Base-by-base conservation (phyloP, 179 eudicot genomes). In the Silene noctiflora region DNA sequence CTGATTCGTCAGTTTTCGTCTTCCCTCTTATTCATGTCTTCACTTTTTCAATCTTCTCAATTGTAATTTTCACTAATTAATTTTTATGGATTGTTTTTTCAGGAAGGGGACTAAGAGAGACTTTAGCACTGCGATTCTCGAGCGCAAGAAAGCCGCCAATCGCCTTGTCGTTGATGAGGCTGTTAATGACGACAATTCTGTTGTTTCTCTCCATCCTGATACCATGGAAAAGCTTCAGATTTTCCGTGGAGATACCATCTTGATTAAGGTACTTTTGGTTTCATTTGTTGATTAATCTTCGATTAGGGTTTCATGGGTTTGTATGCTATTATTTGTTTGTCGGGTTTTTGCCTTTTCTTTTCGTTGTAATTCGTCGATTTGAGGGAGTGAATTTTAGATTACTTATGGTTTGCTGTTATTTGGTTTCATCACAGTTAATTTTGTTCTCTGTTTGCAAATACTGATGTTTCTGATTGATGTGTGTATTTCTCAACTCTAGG, bases 171-270 rank as follows among this genome's bases (percentile, higher is more conserved):
- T 91, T 8, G 97, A 91, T 64, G 97, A 91, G 73, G 91, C 97
- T 11, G 58, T 80, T 63, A 90, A 86, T 65, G 97, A 91, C 80
- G 97, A 91, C 61, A 91, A 91, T 76, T 91, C 97, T 9, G 92
- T 90, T n/a, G 91, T 91, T 46, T 75, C 90, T 33, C 64, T 91
- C 59, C 92, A 90, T 67, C 97, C 94, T 55, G 88, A 86, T n/a
- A 88, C 90, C 13, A 91, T 93, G 98, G 98, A 93, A 73, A 93
- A 91, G 80, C 91, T 91, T 64, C 92, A 91, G 87, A 88, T 91
- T 39, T 90, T 90, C 72, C 91, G 94, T 3, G 97, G 97, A 0
- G 97, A 91, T 73, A 91, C 92, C 0, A 86, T 91, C 68, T 66
- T 91, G 13, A 81, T 91, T 76, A 91, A 91, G 92, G 73, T 64